These are phyloP conservation scores for Lablab purpureus DNA, from an alignment of 306 rosid genomes.

Conservation along the genomic window DNA sequence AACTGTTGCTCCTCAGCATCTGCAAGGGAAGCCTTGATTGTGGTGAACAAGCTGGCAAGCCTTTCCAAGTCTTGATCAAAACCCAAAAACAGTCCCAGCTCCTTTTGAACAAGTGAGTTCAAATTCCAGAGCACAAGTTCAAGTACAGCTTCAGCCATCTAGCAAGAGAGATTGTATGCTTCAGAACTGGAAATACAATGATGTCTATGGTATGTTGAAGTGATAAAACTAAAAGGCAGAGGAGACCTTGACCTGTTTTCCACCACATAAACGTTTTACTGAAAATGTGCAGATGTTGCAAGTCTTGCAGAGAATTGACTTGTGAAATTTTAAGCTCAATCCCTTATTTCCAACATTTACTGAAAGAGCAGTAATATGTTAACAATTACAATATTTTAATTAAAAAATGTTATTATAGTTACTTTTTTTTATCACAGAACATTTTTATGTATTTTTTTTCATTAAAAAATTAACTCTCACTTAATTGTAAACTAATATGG, in stretches of 20 bases:
- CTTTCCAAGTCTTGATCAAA: conserved; percentile 25
- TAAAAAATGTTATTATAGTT: too few relatives aligned
- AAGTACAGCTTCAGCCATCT: conserved; percentile 16
- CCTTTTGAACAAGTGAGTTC: background rate
- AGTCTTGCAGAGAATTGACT: background rate
- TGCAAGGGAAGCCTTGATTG: conserved; percentile 42
- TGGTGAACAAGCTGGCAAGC: conserved; percentile 5
- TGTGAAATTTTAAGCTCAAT: too few relatives aligned
- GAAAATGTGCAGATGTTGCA: background rate
- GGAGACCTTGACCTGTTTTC: background rate
- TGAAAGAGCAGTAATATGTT: too few relatives aligned
- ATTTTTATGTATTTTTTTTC: too few relatives aligned
- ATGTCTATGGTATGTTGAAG: background rate
- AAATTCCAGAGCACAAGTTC: conserved; percentile 1
- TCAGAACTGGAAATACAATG: background rate
- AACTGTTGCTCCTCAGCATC: conserved; percentile 48
- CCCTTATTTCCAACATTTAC: too few relatives aligned
- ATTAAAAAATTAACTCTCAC: too few relatives aligned
- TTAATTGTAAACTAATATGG: too few relatives aligned
- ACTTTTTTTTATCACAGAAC: too few relatives aligned
- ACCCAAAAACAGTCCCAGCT: background rate
- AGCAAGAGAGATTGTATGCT: background rate
- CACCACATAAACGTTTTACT: background rate
- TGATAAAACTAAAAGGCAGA: background rate
- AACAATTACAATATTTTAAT: too few relatives aligned